Conservation (phyloP, 768 basidiomycete genomes). For the Collybiopsis luxurians region DNA sequence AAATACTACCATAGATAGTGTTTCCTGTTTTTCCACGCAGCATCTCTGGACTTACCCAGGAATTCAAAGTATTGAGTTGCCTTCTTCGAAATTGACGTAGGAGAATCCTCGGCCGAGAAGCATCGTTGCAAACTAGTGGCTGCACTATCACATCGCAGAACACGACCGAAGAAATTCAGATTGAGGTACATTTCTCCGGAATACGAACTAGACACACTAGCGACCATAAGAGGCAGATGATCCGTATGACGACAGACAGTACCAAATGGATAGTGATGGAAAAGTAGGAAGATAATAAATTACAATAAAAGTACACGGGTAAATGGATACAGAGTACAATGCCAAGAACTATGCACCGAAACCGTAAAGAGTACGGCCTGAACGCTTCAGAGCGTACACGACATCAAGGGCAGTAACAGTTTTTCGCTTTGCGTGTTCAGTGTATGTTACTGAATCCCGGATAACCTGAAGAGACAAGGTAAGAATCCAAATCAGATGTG, state of each 20-base stretch:
- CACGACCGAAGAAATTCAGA: background rate
- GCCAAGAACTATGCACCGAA: slow-evolving; percentile 55
- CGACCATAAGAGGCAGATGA: background rate
- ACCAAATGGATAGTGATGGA: no score
- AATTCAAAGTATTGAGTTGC: no score
- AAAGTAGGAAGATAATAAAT: slow-evolving; percentile 1
- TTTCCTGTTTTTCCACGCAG: no score
- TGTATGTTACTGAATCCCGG: slow-evolving; percentile 90
- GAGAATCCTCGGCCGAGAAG: no score
- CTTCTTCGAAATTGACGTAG: no score
- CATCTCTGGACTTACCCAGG: no score
- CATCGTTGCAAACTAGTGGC: no score
- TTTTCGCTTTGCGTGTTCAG: slow-evolving; percentile 87
- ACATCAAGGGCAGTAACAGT: slow-evolving; percentile 86
- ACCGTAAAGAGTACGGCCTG: slow-evolving; percentile 76
- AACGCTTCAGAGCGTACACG: slow-evolving; percentile 72
- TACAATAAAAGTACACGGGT: slow-evolving; percentile 10
- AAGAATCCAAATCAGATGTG: no score
- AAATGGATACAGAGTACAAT: background rate
- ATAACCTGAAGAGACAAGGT: slow-evolving; percentile 47
- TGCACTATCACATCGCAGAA: background rate
- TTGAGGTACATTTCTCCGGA: background rate
- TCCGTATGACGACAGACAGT: no score
- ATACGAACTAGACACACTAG: background rate
- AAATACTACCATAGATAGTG: no score